These are phyloP conservation scores for Mesembryanthemum crystallinum DNA, from an alignment of 148 eudicot genomes.

Conservation along the genomic window DNA sequence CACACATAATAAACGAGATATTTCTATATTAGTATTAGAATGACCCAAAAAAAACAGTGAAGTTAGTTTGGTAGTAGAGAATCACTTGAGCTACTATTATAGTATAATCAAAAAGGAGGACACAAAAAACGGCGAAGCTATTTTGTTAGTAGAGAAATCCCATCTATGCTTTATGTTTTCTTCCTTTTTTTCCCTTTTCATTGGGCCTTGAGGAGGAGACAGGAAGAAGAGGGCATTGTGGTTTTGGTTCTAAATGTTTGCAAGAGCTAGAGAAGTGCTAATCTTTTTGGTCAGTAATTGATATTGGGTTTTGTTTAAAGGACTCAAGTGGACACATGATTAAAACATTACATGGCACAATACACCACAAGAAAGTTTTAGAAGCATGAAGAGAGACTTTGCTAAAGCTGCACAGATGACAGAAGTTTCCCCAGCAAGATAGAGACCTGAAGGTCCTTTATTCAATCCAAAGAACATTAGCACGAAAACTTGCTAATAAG, in stretches of 20 bases:
- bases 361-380: no score
- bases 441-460: background rate
- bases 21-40: no score
- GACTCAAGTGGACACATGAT: no score
- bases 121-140: background rate
- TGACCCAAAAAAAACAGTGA: no score
- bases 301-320: no score
- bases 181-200: background rate
- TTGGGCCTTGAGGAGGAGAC: background rate
- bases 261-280: background rate
- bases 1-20: no score
- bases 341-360: no score
- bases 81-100: background rate
- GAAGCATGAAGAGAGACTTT: no score
- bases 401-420: background rate
- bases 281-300: no score
- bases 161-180: no score
- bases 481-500: background rate
- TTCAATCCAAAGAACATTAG: background rate
- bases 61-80: no score
- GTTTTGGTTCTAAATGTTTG: background rate
- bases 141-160: no score
- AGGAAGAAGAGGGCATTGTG: background rate
- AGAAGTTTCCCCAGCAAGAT: background rate
- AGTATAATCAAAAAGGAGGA: background rate